Evolutionary conservation across 2,329 filamentous ascomycete genomes (phyloP).

Genomic region (Trichothecium sympodiale): DNA sequence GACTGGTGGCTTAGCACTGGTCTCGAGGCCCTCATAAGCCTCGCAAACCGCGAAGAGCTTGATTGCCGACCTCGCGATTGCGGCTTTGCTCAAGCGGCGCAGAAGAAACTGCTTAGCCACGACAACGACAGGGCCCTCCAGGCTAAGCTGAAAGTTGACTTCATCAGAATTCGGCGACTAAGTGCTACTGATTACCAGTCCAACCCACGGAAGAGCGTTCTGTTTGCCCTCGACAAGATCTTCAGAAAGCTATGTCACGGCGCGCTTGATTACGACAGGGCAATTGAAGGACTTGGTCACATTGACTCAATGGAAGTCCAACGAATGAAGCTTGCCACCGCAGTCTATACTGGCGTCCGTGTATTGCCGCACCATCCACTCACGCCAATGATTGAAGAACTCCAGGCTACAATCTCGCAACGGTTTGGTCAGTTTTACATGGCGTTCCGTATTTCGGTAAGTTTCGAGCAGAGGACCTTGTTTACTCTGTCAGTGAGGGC

Average conservation of each 20-base stretch:
- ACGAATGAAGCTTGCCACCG: constrained; percentile 14
- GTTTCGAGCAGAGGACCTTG: constrained; percentile 4
- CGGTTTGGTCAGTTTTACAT: constrained; percentile 20
- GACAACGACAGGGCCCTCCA: constrained; percentile 15
- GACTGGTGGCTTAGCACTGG: constrained; percentile 21
- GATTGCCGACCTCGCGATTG: constrained; percentile 13
- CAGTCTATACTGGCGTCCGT: not conserved
- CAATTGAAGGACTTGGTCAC: constrained; percentile 18
- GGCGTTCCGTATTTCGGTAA: constrained; percentile 21
- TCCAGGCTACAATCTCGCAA: constrained; percentile 15
- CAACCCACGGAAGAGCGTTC: constrained; percentile 17
- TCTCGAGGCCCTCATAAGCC: constrained; percentile 11
- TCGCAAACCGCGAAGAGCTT: constrained; percentile 13
- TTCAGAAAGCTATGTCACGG: constrained; percentile 16
- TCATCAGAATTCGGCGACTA: constrained; percentile 8
- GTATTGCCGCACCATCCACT: constrained; percentile 2
- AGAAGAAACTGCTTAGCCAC: constrained; percentile 17
- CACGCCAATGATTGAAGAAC: constrained; percentile 14
- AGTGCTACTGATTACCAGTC: constrained; percentile 9
- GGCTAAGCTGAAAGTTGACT: constrained; percentile 9
- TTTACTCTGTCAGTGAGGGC: not conserved
- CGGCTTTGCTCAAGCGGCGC: constrained; percentile 20
- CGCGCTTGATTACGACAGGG: constrained; percentile 14
- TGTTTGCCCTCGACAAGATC: constrained; percentile 11
- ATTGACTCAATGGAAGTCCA: constrained; percentile 22